Conservation (phyloP, 495 filamentous ascomycete species). For the Penicillium robsamsonii region DNA sequence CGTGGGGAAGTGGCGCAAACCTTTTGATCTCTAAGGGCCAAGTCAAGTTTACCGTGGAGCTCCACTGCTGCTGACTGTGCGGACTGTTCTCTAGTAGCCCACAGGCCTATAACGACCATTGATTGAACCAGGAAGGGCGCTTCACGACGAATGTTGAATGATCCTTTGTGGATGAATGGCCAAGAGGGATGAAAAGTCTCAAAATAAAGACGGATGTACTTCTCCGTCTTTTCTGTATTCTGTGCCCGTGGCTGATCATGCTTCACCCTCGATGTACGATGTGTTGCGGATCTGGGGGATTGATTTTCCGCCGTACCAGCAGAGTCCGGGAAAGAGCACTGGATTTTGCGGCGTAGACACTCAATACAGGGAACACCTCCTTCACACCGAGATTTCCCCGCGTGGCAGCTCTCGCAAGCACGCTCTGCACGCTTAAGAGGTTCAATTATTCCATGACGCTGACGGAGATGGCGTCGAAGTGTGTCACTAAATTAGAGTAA, state of each 20-base stretch:
- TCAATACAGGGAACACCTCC: conserved; percentile 27
- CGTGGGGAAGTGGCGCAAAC: conserved; percentile 12
- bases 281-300: not conserved
- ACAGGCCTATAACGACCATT: conserved; percentile 31
- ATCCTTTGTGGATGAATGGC: conserved; percentile 31
- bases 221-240: conserved; percentile 7
- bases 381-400: conserved; percentile 27
- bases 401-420: conserved; percentile 28
- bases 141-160: conserved; percentile 23
- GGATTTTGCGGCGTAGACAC: conserved; percentile 24
- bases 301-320: not conserved
- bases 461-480: conserved; percentile 28
- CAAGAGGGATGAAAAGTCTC: conserved; percentile 30
- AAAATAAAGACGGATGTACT: conserved; percentile 30
- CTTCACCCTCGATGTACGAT: not conserved
- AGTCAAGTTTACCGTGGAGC: conserved; percentile 23
- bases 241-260: not conserved
- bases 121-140: conserved; percentile 27
- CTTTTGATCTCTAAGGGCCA: conserved; percentile 27
- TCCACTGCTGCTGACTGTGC: conserved; percentile 23
- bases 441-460: conserved; percentile 19
- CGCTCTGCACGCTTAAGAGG: conserved; percentile 12
- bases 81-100: conserved; percentile 10
- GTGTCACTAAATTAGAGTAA: conserved; percentile 25
- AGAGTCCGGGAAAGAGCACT: conserved; percentile 14